Percentiles rank a stretch among this genome's conserved stretches.
Conservation (phyloP, 495 filamentous ascomycete genomes). For the Margaritispora aquatica region DNA sequence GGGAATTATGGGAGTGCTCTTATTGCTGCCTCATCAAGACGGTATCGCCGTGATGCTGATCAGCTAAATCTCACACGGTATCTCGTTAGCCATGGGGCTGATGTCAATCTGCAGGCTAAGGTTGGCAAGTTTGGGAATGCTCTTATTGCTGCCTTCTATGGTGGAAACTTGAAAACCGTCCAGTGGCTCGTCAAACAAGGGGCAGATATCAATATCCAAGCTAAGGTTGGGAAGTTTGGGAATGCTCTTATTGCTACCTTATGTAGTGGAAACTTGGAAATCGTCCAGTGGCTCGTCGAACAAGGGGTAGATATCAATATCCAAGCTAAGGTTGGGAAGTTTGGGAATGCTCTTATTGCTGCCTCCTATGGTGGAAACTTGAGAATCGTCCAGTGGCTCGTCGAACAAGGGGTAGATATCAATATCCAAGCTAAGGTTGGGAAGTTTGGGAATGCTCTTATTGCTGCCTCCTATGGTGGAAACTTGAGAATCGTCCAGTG, state of each 20-base stretch:
- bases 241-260: not conserved
- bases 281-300: too few species aligned
- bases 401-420: too few species aligned
- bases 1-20: not conserved
- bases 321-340: too few species aligned
- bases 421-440: too few species aligned
- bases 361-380: too few species aligned
- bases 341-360: too few species aligned
- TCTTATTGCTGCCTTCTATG: not conserved
- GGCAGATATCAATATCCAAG: conserved; percentile 2
- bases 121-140: not conserved
- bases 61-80: not conserved
- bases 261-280: too few species aligned
- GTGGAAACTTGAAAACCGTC: not conserved
- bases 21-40: not conserved
- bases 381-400: too few species aligned
- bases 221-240: not conserved
- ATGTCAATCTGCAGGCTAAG: not conserved
- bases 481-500: too few species aligned
- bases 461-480: too few species aligned
- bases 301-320: too few species aligned
- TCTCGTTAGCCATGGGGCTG: not conserved
- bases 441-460: too few species aligned
- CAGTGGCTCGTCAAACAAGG: conserved; percentile 2
- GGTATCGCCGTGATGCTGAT: not conserved